Conservation (phyloP, 805 yeast species). For the Saccharomycopsis sp. region DNA sequence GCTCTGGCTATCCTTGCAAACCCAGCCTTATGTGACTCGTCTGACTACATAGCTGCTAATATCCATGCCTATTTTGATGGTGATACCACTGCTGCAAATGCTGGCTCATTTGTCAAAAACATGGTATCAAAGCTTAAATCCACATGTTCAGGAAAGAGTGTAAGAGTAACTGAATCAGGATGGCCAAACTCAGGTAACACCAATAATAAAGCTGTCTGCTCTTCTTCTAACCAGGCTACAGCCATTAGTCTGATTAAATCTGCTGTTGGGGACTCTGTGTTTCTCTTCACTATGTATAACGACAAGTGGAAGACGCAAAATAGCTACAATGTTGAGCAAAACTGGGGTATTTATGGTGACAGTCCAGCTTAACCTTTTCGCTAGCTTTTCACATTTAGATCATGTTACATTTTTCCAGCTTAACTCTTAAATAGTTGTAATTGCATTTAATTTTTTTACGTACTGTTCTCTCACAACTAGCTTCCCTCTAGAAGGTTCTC, state of each 20-base stretch:
- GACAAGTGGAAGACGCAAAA: constrained; percentile 61
- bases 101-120: constrained; percentile 44
- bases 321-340: constrained; percentile 51
- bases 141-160: constrained; percentile 38
- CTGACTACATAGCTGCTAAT: constrained; percentile 57
- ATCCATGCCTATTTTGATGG: constrained; percentile 61
- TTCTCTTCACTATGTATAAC: constrained; percentile 56
- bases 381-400: neutral
- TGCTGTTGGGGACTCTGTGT: constrained; percentile 40
- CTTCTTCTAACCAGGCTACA: constrained; percentile 41
- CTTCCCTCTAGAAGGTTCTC: too few species aligned
- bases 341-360: constrained; percentile 56
- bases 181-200: constrained; percentile 59
- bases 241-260: constrained; percentile 46
- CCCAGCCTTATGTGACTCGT: constrained; percentile 41
- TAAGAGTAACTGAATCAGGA: constrained; percentile 53
- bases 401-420: constrained; percentile 26
- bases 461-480: too few species aligned
- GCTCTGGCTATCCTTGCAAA: constrained; percentile 45
- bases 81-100: constrained; percentile 39
- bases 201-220: constrained; percentile 52
- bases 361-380: constrained; percentile 10
- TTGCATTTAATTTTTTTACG: too few species aligned
- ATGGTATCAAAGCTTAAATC: constrained; percentile 39
- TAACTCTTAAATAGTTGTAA: constrained; percentile 34